These are phyloP conservation scores for Carallia brachiata DNA, from an alignment of 345 rosid genomes.

Conservation along the genomic window DNA sequence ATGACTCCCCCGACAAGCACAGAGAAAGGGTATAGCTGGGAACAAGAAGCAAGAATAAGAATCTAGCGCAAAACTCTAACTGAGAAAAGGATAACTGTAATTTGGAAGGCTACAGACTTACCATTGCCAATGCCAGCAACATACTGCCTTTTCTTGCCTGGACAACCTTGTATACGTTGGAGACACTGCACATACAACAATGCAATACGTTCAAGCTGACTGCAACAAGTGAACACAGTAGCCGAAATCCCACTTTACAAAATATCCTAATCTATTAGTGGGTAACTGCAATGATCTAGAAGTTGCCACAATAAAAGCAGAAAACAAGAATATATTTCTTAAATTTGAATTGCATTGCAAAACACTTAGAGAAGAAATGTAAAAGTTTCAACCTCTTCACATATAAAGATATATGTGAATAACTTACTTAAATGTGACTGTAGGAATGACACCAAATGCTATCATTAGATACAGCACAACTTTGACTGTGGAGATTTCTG, in stretches of 20 bases:
- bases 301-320: too few relatives aligned
- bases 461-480: slow-evolving; percentile 60
- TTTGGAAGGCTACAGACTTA: slow-evolving; percentile 23
- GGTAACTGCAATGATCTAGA: too few relatives aligned
- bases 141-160: slow-evolving; percentile 84
- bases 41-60: slow-evolving; percentile 21
- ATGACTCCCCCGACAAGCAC: slow-evolving; percentile 80
- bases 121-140: slow-evolving; percentile 92
- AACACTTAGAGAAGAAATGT: neutral
- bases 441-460: slow-evolving; percentile 75
- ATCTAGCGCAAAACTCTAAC: neutral
- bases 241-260: too few relatives aligned
- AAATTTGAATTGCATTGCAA: too few relatives aligned
- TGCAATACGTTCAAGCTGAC: slow-evolving; percentile 13
- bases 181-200: slow-evolving; percentile 43
- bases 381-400: neutral
- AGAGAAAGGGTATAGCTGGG: slow-evolving; percentile 77
- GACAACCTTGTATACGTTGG: slow-evolving; percentile 77
- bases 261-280: too few relatives aligned
- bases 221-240: neutral
- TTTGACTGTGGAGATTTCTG: slow-evolving; percentile 64
- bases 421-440: slow-evolving; percentile 73
- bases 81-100: neutral
- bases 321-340: too few relatives aligned
- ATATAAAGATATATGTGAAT: slow-evolving; percentile 8